Evolutionary conservation across 139 green algal genomes (phyloP).

Genomic region (Haematococcus sp.): DNA sequence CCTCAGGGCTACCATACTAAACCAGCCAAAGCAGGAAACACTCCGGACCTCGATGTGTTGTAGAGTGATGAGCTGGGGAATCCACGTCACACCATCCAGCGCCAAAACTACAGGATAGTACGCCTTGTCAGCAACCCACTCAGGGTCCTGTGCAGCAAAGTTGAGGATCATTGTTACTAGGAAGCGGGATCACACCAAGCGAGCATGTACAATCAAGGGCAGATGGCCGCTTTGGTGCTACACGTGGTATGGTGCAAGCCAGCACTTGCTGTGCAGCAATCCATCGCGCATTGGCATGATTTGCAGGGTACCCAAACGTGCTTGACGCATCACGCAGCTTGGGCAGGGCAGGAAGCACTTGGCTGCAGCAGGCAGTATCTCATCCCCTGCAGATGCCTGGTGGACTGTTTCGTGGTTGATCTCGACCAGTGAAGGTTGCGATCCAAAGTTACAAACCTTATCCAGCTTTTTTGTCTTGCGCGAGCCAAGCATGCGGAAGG

Average conservation of each 20-base stretch:
- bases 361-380: too few relatives aligned
- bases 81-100: slow-evolving; percentile 9
- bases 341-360: background rate
- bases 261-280: background rate
- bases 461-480: slow-evolving; percentile 9
- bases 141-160: slow-evolving; percentile 28
- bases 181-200: too few relatives aligned
- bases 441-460: background rate
- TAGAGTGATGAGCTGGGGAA: slow-evolving; percentile 13
- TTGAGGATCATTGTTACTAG: too few relatives aligned
- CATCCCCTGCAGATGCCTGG: background rate
- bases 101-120: slow-evolving; percentile 20
- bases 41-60: background rate
- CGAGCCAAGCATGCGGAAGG: slow-evolving; percentile 47
- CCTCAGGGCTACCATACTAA: too few relatives aligned
- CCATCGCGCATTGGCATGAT: background rate
- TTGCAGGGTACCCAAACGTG: background rate
- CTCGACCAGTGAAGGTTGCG: background rate
- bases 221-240: background rate
- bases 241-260: background rate
- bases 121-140: slow-evolving; percentile 40
- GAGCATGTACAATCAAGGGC: too few relatives aligned
- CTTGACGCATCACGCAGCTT: background rate
- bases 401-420: background rate
- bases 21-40: too few relatives aligned